A percentile compares a stretch with the other conserved stretches of the same genome.
phyloP scores from a whole-genome alignment of 75 land plant genomes.

The Gnetum montanum region DNA sequence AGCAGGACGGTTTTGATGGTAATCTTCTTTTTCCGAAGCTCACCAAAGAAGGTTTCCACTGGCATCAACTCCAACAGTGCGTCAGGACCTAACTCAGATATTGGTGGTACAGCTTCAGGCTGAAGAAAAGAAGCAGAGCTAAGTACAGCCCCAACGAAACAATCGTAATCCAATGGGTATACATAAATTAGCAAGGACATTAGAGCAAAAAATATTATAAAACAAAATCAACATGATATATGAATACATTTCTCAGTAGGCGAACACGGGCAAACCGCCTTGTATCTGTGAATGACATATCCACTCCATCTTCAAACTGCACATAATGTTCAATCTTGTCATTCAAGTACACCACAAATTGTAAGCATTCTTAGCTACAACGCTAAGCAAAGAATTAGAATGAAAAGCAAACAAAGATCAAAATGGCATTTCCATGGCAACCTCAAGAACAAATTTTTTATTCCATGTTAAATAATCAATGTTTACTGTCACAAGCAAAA shows the following conservation, averaged over 20 bases:
- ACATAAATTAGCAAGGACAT: conserved; percentile 1
- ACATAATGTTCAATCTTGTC: no score
- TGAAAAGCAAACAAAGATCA: not conserved
- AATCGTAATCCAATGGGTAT: no score
- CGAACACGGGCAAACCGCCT: conserved; percentile 95
- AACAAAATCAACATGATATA: not conserved
- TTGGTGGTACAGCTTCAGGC: conserved; percentile 76
- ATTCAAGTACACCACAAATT: no score
- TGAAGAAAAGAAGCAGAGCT: conserved; percentile 22
- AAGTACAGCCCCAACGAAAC: not conserved
- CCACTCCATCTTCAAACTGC: conserved; percentile 90
- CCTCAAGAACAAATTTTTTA: no score
- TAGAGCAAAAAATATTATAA: not conserved
- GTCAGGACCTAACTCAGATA: conserved; percentile 96
- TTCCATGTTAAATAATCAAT: no score
- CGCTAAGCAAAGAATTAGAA: not conserved
- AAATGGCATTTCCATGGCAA: no score
- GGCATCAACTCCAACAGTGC: conserved; percentile 61
- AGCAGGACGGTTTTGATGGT: conserved; percentile 82
- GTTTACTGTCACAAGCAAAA: no score
- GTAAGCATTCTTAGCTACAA: not conserved
- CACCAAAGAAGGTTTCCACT: conserved; percentile 35
- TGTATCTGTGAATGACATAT: conserved; percentile 90
- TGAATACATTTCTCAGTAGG: conserved; percentile 65
- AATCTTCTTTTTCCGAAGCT: conserved; percentile 54